phyloP scores from a whole-genome alignment of 441 rosid species.

The Pelargonium exstipulatum region DNA sequence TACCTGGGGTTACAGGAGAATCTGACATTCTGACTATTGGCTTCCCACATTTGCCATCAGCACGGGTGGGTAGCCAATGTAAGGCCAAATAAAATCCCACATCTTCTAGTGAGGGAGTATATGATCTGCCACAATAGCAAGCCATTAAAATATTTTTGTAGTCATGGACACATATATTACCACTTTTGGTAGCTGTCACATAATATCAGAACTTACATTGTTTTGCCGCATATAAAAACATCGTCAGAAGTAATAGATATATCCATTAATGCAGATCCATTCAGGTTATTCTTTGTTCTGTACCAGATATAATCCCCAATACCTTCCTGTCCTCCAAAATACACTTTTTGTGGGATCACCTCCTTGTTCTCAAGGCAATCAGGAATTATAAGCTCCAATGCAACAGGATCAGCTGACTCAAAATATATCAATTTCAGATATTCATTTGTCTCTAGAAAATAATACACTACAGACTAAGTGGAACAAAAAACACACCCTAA shows the following conservation, averaged over 20 bases:
- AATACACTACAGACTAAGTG: not conserved
- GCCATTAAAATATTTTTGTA: slow-evolving; percentile 7
- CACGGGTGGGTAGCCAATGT: slow-evolving; percentile 80
- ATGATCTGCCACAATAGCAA: slow-evolving; percentile 43
- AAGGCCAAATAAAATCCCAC: slow-evolving; percentile 76
- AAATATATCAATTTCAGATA: slow-evolving; percentile 17
- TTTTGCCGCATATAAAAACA: slow-evolving; percentile 47
- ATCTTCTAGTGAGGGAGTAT: slow-evolving; percentile 82
- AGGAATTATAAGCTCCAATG: slow-evolving; percentile 68
- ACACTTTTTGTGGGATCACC: slow-evolving; percentile 64
- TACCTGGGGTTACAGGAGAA: slow-evolving; percentile 84
- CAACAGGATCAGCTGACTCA: slow-evolving; percentile 84
- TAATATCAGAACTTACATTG: slow-evolving; percentile 50
- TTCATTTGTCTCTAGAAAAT: not conserved
- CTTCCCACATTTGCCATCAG: slow-evolving; percentile 81
- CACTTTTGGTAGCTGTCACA: slow-evolving; percentile 17
- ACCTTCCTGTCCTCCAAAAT: slow-evolving; percentile 93
- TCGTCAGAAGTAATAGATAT: slow-evolving; percentile 46
- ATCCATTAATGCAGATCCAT: slow-evolving; percentile 57
- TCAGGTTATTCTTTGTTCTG: slow-evolving; percentile 57
- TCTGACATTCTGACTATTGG: slow-evolving; percentile 65
- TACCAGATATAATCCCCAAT: slow-evolving; percentile 79
- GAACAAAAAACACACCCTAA: slow-evolving; percentile 3
- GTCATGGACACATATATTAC: slow-evolving; percentile 14
- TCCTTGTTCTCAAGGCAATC: slow-evolving; percentile 70